Percentiles rank a stretch among this genome's conserved stretches.
These are phyloP conservation scores for Mytilinidion resinicola DNA, from an alignment of 495 filamentous ascomycete species.

Conservation along the genomic window DNA sequence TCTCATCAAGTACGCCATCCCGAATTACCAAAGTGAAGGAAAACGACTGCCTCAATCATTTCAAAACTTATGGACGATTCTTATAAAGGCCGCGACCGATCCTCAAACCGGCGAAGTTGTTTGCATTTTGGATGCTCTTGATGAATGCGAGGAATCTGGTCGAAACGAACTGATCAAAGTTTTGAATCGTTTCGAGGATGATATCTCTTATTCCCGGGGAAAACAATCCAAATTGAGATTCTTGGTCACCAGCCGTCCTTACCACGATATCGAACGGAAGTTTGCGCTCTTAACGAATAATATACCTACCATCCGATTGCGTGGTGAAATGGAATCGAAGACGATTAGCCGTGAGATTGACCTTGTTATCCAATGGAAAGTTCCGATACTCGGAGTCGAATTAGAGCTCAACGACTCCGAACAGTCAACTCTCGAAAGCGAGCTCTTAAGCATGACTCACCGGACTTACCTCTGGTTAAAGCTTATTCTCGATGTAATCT, in stretches of 20 bases:
- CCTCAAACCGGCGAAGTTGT: constrained; percentile 41
- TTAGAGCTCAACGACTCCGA: not conserved
- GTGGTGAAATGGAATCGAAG: constrained; percentile 36
- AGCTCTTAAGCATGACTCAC: not conserved
- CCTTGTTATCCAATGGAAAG: constrained; percentile 35
- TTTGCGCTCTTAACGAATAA: constrained; percentile 28
- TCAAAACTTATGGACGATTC: constrained; percentile 40
- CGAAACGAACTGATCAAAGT: constrained; percentile 18
- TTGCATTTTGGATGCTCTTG: constrained; percentile 47
- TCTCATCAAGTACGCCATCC: constrained; percentile 33
- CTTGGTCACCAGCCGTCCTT: constrained; percentile 47
- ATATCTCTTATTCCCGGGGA: not conserved
- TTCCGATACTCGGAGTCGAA: constrained; percentile 23
- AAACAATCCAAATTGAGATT: constrained; percentile 38
- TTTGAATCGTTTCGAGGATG: constrained; percentile 16
- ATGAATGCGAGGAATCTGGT: constrained; percentile 31
- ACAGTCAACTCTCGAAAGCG: not conserved
- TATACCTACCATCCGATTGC: constrained; percentile 37
- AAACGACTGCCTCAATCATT: constrained; percentile 32
- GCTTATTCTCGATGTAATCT: constrained; percentile 4
- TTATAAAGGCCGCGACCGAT: constrained; percentile 33
- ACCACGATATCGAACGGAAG: constrained; percentile 33
- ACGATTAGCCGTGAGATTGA: constrained; percentile 43
- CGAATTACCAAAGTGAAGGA: constrained; percentile 27
- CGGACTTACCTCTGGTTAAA: constrained; percentile 12